Percentiles rank a stretch among this genome's conserved stretches.
phyloP scores from a whole-genome alignment of 768 basidiomycete genomes.

The Termitomyces eurrhizus region DNA sequence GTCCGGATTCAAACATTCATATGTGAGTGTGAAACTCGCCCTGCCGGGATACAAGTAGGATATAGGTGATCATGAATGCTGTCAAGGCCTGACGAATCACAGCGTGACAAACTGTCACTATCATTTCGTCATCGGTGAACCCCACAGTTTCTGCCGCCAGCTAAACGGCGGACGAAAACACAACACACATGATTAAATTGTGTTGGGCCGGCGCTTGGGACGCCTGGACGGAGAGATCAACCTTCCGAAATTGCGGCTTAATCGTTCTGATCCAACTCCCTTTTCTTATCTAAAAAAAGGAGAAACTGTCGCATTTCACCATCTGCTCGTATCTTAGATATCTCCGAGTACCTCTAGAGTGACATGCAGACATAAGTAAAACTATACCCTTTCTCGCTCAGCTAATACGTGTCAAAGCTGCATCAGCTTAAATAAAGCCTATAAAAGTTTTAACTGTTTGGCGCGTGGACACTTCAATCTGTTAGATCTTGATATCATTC shows the following conservation, averaged over 20 bases:
- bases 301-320: not conserved
- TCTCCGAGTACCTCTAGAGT: not conserved
- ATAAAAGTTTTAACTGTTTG: too few relatives aligned
- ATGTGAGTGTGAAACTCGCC: constrained; percentile 39
- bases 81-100: constrained; percentile 5
- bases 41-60: constrained; percentile 96
- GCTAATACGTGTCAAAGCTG: not conserved
- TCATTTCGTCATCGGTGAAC: not conserved
- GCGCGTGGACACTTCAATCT: too few relatives aligned
- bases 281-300: constrained; percentile 8
- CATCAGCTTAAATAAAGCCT: not conserved
- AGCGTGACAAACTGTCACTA: constrained; percentile 6
- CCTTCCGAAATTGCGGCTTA: not conserved
- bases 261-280: constrained; percentile 3
- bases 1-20: constrained; percentile 2
- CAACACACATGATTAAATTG: not conserved
- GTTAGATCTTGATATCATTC: not conserved
- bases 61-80: constrained; percentile 84
- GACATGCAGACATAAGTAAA: not conserved
- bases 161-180: not conserved
- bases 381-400: not conserved
- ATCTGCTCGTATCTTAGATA: not conserved
- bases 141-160: too few relatives aligned
- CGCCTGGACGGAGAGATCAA: not conserved
- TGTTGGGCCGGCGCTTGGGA: not conserved